Conservation (phyloP, 148 eudicot species). For the Rhododendron vialii region DNA sequence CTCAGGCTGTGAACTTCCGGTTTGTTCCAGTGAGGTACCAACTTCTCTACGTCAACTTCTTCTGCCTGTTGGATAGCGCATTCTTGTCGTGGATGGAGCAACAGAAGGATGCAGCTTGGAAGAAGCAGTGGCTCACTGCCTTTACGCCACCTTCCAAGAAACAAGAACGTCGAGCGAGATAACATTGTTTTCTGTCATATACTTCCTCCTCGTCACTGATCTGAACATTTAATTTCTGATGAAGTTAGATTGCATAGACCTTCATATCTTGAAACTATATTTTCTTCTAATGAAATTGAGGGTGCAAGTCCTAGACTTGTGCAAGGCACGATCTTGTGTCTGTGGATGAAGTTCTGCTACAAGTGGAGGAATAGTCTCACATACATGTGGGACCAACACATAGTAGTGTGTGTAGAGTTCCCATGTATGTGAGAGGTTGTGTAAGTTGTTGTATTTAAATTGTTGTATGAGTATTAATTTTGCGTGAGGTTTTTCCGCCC, state of each 20-base stretch:
- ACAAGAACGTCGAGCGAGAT: slow-evolving; percentile 9
- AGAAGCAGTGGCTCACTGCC: slow-evolving; percentile 24
- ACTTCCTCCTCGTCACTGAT: background rate
- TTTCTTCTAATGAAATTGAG: background rate
- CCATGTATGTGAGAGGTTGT: too few species aligned
- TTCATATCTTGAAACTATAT: background rate
- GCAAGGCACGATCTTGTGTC: background rate
- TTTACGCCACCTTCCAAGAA: background rate
- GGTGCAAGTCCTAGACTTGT: background rate
- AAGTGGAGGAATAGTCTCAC: background rate
- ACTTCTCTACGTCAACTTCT: slow-evolving; percentile 34
- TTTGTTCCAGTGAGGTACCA: slow-evolving; percentile 40
- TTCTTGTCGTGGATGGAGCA: slow-evolving; percentile 48
- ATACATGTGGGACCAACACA: too few species aligned
- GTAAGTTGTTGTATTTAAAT: too few species aligned
- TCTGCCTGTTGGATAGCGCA: slow-evolving; percentile 44
- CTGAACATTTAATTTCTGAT: background rate
- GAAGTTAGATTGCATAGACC: background rate
- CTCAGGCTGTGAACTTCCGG: slow-evolving; percentile 36
- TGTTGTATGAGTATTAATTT: too few species aligned
- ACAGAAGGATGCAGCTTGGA: slow-evolving; percentile 35
- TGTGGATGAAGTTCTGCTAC: background rate
- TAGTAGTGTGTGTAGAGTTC: too few species aligned
- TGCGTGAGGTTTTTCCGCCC: background rate
- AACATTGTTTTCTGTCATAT: background rate